Percentiles rank a stretch among this genome's conserved stretches.
These are phyloP conservation scores for Parastagonospora avenae DNA, from an alignment of 2,329 filamentous ascomycete species.

Conservation along the genomic window DNA sequence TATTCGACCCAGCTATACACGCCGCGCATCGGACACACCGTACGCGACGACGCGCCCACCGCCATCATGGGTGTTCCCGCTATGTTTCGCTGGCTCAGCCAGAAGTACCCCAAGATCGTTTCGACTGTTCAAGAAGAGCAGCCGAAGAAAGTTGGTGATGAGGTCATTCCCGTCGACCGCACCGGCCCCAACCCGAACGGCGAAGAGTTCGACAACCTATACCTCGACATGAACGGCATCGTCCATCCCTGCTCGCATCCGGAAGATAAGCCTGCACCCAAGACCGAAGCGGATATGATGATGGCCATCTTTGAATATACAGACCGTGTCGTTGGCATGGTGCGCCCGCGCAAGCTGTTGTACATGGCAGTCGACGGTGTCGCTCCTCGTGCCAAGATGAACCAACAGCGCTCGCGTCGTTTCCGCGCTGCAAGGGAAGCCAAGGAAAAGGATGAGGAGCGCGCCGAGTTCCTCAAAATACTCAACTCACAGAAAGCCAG, in stretches of 20 bases:
- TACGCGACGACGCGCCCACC: constrained; percentile 25
- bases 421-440: constrained; percentile 95
- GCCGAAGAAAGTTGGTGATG: constrained; percentile 81
- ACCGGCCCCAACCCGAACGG: constrained; percentile 91
- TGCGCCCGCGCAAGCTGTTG: constrained; percentile 89
- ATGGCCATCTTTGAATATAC: constrained; percentile 97
- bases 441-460: constrained; percentile 90
- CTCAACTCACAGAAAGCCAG: constrained; percentile 73
- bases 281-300: constrained; percentile 99
- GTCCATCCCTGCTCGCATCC: constrained; percentile 98
- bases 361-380: constrained; percentile 99
- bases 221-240: constrained; percentile 99
- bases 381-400: constrained; percentile 98
- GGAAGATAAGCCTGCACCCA: constrained; percentile 87
- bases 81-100: constrained; percentile 94
- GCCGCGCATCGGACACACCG: constrained; percentile 4
- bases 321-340: constrained; percentile 99
- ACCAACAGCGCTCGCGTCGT: constrained; percentile 94
- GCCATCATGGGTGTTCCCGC: constrained; percentile 86
- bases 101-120: constrained; percentile 97
- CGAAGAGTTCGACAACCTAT: constrained; percentile 97
- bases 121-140: constrained; percentile 87
- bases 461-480: constrained; percentile 83
- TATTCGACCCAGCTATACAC: constrained; percentile 7
- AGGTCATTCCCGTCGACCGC: constrained; percentile 81